Conservation (phyloP, 768 basidiomycete species). For the Tylopilus subfusipes region DNA sequence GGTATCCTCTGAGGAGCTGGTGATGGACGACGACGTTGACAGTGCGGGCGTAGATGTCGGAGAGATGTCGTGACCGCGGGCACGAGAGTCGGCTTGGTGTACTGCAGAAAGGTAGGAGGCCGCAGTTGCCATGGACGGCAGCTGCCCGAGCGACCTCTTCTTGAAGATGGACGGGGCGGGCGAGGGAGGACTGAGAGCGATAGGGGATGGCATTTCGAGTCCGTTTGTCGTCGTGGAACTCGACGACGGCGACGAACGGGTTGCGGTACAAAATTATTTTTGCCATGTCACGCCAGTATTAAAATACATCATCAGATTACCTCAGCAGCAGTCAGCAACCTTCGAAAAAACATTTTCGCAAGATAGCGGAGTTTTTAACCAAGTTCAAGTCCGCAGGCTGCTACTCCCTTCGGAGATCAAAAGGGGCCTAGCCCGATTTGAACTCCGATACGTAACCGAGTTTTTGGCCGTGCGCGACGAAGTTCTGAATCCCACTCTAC, state of each 20-base stretch:
- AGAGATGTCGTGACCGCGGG: conserved; percentile 45
- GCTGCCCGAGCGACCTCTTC: conserved; percentile 39
- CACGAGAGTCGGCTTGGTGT: conserved; percentile 64
- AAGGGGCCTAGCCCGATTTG: neutral
- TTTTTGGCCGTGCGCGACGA: too few species aligned
- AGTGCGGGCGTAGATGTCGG: conserved; percentile 67
- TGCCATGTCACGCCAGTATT: conserved; percentile 17
- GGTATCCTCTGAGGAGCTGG: conserved; percentile 65
- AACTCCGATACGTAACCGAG: neutral
- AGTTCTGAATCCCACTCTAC: too few species aligned
- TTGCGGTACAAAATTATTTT: conserved; percentile 8
- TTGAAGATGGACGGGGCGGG: conserved; percentile 57
- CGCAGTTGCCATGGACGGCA: conserved; percentile 46
- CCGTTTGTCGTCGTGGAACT: conserved; percentile 3
- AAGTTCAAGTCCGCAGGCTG: neutral
- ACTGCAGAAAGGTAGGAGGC: conserved; percentile 60
- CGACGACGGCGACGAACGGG: conserved; percentile 16
- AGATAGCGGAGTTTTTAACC: neutral
- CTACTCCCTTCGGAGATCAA: neutral
- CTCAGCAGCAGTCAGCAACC: conserved; percentile 21
- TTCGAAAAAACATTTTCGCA: neutral
- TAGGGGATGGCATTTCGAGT: conserved; percentile 51
- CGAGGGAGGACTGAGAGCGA: conserved; percentile 54
- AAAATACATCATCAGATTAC: conserved; percentile 21
- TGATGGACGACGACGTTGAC: conserved; percentile 71